Evolutionary conservation across 2,329 filamentous ascomycete genomes (phyloP), one percentile per base, ranked within the genome.

Genomic region (Trichocomaceae sp.): DNA sequence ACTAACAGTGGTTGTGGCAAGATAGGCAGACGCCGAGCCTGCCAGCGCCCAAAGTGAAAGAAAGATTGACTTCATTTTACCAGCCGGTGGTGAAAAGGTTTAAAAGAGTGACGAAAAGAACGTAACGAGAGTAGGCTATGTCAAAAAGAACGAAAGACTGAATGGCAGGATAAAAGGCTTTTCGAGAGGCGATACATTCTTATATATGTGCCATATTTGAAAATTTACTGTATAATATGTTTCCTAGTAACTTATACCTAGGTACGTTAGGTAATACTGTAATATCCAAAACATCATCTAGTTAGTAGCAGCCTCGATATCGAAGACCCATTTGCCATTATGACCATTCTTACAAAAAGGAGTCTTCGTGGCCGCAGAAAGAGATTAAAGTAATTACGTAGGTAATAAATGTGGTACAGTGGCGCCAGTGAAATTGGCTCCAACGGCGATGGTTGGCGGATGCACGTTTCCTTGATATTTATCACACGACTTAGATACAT

Each of bases 1-100:
- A 41, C 54, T 10, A 37, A 56, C 54, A 29, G 54, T 56, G 23
- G 54, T 56, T 17, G 54, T 56, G 22, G 54, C 54, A 15, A 56
- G 54, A 46, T 29, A 50, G 22, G 49, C 54, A 39, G 54, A 52
- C 47, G 50, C 54, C 47, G 47, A 55, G 29, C 53, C 47, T 19
- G 47, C 47, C 45, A 56, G 45, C 45, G 50, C 49, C 29, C 35
- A 51, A 15, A 56, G 50, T 42, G 54, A 42, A 49, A 56, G 29
- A 52, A 45, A 48, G 49, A 44, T 17, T n/a, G 46, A 26, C 45
- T 52, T 56, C 54, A 56, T 56, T 29, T 56, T 41, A 31, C 51
- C 44, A 48, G 45, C 48, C 42, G 3, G 48, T 42, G 41, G 33
- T 53, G 8, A 47, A 5, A 31, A 47, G 42, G 46, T 22, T 23